Conservation (phyloP, 768 basidiomycete genomes). For the Mycena floridula region DNA sequence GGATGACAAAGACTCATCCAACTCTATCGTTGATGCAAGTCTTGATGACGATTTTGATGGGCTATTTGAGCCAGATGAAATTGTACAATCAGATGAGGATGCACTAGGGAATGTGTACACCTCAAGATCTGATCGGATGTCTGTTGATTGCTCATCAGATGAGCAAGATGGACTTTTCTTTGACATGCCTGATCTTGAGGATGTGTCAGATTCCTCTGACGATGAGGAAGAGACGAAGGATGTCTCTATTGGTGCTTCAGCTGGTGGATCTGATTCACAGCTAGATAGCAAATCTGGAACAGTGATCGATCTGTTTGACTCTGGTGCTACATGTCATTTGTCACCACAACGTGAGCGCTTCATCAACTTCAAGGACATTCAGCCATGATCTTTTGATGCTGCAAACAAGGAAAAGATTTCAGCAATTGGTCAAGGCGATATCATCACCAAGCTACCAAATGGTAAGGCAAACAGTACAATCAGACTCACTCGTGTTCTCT, state of each 20-base stretch:
- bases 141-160: too few species aligned
- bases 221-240: neutral
- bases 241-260: neutral
- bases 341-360: neutral
- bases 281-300: neutral
- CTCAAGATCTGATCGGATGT: too few species aligned
- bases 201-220: too few species aligned
- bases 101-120: too few species aligned
- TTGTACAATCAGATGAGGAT: too few species aligned
- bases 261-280: neutral
- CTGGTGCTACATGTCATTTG: neutral
- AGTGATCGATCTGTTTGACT: neutral
- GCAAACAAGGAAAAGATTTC: constrained; percentile 4
- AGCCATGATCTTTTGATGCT: neutral
- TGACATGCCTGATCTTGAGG: too few species aligned
- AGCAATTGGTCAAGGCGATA: constrained; percentile 2
- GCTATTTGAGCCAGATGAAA: too few species aligned
- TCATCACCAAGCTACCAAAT: constrained; percentile 3
- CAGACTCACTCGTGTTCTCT: constrained; percentile 12
- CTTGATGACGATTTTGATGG: too few species aligned
- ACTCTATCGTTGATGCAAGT: too few species aligned
- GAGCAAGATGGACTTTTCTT: too few species aligned
- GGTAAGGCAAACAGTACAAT: neutral
- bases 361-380: neutral
- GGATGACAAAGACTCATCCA: too few species aligned